phyloP scores from a whole-genome alignment of 768 basidiomycete species.

The Mycena amicta region DNA sequence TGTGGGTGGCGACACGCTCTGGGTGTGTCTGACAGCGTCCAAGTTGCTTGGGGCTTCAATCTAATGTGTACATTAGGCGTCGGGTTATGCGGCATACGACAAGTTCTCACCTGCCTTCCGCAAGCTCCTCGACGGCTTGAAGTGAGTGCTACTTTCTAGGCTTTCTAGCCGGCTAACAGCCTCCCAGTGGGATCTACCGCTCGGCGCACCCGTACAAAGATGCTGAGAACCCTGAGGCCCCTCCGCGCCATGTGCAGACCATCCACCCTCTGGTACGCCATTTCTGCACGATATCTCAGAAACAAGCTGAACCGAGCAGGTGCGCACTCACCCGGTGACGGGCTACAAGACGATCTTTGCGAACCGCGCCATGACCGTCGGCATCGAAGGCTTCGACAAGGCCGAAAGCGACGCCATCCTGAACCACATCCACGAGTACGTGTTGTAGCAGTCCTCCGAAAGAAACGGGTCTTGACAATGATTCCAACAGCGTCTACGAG shows the following conservation, averaged over 20 bases:
- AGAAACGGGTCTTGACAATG: neutral
- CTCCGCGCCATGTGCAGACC: conserved; percentile 32
- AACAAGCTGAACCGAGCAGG: too few relatives aligned
- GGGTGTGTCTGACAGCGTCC: conserved; percentile 11
- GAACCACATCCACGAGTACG: conserved; percentile 33
- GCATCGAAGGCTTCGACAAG: conserved; percentile 36
- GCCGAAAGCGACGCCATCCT: conserved; percentile 38
- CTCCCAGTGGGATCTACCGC: conserved; percentile 29
- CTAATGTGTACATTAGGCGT: conserved; percentile 3
- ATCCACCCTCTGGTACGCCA: conserved; percentile 38
- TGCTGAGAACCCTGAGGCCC: conserved; percentile 36
- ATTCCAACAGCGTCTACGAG: conserved; percentile 30
- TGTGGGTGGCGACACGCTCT: conserved; percentile 25
- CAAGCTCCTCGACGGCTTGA: conserved; percentile 36
- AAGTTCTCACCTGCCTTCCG: conserved; percentile 38
- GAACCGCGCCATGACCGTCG: conserved; percentile 37
- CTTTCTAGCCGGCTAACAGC: neutral
- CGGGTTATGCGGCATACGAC: conserved; percentile 43
- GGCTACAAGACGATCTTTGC: conserved; percentile 41
- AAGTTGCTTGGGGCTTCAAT: neutral
- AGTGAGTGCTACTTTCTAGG: neutral
- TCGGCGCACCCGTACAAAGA: conserved; percentile 23
- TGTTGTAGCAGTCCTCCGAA: too few relatives aligned
- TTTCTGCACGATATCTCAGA: too few relatives aligned
- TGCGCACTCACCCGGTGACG: conserved; percentile 41